Base-by-base conservation (phyloP, 1,139 yeast species). In the Candida pseudocylindracea region DNA sequence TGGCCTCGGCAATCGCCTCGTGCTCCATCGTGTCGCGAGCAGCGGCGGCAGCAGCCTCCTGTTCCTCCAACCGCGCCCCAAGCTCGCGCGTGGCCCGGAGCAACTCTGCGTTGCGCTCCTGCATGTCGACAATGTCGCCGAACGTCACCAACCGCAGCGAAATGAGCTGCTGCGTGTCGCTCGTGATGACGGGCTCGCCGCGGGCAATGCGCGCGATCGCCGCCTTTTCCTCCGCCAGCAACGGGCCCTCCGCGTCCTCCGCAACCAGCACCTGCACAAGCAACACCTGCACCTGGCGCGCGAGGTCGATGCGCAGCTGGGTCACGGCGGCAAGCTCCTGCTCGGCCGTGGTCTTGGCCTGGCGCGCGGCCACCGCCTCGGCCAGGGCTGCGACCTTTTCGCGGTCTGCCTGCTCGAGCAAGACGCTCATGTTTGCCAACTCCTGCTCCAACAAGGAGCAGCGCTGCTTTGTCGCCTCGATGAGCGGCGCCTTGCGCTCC, bases 401-500 rank as follows among this genome's bases (percentile, higher is more conserved):
- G 7, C 48, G 38, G 32, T 63, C 44, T 2, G 57, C 43, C 3
- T 49, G 42, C 41, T 60, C 65, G 20, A 57, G 48, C 37, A 55
- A 55, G 6, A 49, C 51, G 13, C 58, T 49, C 53, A 57, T 50
- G 10, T 59, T 64, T 36, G 55, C 53, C 37, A 58, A 44, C 1
- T 61, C 49, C 8, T 42, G 41, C 40, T 60, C 63, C 38, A 60
- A 38, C 54, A 60, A 42, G 62, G 62, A 43, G 55, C 54, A 42
- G 60, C 71, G 45, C 56, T 64, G 50, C 60, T 72, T 47, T 69
- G 79, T 39, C 70, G 75, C 52, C 4, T 76, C 65, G 33, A 85
- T 63, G 1, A 74, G 58, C 0, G 96, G 96, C 35, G 81, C 74
- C 42, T 78, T 74, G 24, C 68, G 62, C 45, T 83, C 93, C 40